Conservation (phyloP, 2,329 filamentous ascomycete species). For the Pestalotiopsis sp. region DNA sequence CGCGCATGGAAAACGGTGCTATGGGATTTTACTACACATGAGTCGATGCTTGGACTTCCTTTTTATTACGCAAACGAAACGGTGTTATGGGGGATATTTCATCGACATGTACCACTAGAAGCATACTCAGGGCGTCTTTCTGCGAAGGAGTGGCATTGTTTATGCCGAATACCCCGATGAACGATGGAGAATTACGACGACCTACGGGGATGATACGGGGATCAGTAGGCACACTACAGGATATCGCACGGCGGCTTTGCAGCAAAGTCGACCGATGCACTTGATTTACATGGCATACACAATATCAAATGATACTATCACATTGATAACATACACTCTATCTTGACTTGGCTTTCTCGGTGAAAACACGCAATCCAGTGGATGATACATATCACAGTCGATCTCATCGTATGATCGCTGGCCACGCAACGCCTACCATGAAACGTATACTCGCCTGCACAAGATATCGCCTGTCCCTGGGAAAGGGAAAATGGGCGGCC, state of each 20-base stretch:
- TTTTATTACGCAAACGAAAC: constrained; percentile 2
- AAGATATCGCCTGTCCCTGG: background rate
- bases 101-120: constrained; percentile 25
- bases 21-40: constrained; percentile 15
- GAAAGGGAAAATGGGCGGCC: background rate
- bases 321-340: background rate
- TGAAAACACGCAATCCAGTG: background rate
- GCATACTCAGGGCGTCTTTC: constrained; percentile 29
- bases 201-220: constrained; percentile 1
- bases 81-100: constrained; percentile 18
- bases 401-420: background rate
- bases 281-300: background rate
- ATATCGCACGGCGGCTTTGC: constrained; percentile 9
- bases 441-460: background rate
- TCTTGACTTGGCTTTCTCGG: background rate
- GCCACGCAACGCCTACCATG: background rate
- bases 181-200: constrained; percentile 18
- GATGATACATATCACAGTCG: background rate
- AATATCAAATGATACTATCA: background rate
- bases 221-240: constrained; percentile 6
- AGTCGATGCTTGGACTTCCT: constrained; percentile 16
- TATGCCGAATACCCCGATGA: constrained; percentile 34
- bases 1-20: constrained; percentile 13
- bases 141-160: constrained; percentile 27
- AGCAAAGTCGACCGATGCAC: background rate